Conservation (phyloP, 75 land plant genomes). For the Adiantum capillusveneris region DNA sequence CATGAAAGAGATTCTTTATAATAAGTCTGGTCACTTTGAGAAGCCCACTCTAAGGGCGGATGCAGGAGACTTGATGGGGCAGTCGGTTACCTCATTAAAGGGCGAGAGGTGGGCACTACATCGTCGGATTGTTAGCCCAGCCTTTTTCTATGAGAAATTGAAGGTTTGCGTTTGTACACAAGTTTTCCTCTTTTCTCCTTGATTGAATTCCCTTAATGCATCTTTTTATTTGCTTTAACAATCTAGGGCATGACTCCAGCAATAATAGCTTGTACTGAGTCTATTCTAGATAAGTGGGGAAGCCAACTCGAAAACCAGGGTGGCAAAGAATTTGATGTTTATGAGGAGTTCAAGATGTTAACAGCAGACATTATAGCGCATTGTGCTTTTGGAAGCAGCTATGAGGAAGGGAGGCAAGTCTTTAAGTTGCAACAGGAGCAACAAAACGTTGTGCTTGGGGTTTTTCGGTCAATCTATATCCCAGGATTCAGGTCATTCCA, state of each 20-base stretch:
- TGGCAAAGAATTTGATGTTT: constrained; percentile 16
- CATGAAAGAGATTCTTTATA: constrained; percentile 18
- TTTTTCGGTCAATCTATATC: constrained; percentile 5
- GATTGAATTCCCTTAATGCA: no score
- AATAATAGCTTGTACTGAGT: constrained; percentile 14
- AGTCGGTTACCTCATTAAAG: neutral
- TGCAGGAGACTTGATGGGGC: neutral
- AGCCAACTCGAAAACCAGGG: neutral
- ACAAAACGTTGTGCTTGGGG: constrained; percentile 1
- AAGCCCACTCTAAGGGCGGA: neutral
- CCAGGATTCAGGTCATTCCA: constrained; percentile 22
- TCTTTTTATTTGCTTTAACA: neutral
- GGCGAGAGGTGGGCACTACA: constrained; percentile 27
- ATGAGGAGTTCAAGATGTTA: constrained; percentile 8
- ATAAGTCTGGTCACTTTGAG: constrained; percentile 12
- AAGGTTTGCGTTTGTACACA: no score
- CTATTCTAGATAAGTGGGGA: constrained; percentile 30
- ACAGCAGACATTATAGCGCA: constrained; percentile 22
- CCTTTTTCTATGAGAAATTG: constrained; percentile 20
- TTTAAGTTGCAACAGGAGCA: constrained; percentile 21
- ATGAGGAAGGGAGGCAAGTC: constrained; percentile 25
- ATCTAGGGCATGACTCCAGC: constrained; percentile 12
- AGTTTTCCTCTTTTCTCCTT: no score
- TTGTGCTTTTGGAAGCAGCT: constrained; percentile 24
- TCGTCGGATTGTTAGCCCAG: constrained; percentile 18